Conservation (phyloP, 805 yeast genomes). For the Myxozyma lipomycoides region DNA sequence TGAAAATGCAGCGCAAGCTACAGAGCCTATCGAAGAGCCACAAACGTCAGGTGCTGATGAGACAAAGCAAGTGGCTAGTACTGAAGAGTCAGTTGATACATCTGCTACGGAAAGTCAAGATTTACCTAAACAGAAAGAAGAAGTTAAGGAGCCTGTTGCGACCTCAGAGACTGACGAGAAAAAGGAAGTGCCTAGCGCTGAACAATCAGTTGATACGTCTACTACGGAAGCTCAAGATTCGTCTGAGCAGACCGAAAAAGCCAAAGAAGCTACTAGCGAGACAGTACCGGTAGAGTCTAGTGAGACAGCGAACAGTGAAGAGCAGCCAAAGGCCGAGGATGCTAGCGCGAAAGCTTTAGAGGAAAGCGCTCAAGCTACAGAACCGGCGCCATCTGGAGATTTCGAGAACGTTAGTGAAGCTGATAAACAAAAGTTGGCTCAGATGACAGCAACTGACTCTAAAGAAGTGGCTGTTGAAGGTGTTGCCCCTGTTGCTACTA, state of each 20-base stretch:
- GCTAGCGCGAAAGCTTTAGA: neutral
- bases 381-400: neutral
- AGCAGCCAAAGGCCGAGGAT: too few species aligned
- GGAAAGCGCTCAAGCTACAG: neutral
- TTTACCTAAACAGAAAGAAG: too few species aligned
- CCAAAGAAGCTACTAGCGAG: neutral
- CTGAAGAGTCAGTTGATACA: constrained; percentile 1
- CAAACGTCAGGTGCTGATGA: neutral
- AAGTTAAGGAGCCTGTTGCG: too few species aligned
- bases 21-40: constrained; percentile 5
- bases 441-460: neutral
- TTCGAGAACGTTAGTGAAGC: neutral
- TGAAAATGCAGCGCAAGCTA: neutral
- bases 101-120: neutral
- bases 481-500: too few species aligned
- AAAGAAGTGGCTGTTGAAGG: neutral
- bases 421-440: neutral
- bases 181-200: too few species aligned
- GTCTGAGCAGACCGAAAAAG: too few species aligned
- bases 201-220: too few species aligned
- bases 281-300: too few species aligned
- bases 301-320: neutral
- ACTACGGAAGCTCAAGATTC: too few species aligned
- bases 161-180: too few species aligned
- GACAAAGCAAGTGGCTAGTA: neutral